Percentiles rank a stretch among this genome's conserved stretches.
Conservation (phyloP, 345 rosid species). For the Diplotaxis tenuifolia region DNA sequence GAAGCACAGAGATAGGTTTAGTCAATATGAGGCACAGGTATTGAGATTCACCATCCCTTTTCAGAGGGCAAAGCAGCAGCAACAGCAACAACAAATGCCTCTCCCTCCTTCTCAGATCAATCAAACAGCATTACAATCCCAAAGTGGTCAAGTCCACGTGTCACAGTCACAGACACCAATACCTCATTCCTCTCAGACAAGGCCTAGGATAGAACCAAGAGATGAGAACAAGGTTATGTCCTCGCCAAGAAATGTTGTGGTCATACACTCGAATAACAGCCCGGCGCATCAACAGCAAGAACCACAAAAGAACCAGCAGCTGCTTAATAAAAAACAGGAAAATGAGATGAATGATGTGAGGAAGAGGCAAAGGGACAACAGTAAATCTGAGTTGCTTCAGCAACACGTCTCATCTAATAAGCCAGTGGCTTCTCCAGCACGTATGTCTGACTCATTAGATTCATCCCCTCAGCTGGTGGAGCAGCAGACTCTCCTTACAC, state of each 20-base stretch:
- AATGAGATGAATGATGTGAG: conserved; percentile 65
- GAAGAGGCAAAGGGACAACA: conserved; percentile 53
- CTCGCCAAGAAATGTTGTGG: conserved; percentile 43
- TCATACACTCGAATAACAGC: conserved; percentile 40
- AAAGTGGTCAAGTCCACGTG: no score
- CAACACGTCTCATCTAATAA: conserved; percentile 44
- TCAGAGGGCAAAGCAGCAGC: conserved; percentile 41
- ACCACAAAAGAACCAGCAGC: conserved; percentile 41
- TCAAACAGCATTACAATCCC: not conserved
- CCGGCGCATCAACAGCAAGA: no score
- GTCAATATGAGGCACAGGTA: no score
- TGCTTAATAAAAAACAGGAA: conserved; percentile 49
- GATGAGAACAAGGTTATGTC: conserved; percentile 38
- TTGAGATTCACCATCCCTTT: conserved; percentile 4
- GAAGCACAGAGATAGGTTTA: no score
- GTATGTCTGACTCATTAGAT: conserved; percentile 55
- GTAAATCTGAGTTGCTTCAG: conserved; percentile 56
- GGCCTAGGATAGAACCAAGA: conserved; percentile 44
- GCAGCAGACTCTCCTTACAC: conserved; percentile 52
- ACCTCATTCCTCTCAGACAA: conserved; percentile 39
- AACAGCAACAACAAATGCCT: conserved; percentile 37
- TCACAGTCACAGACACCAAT: no score
- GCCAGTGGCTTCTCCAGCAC: conserved; percentile 29
- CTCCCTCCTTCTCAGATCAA: not conserved
- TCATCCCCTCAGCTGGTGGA: conserved; percentile 64